phyloP scores from a whole-genome alignment of 2,329 filamentous ascomycete genomes.

The Diaporthe sp. region DNA sequence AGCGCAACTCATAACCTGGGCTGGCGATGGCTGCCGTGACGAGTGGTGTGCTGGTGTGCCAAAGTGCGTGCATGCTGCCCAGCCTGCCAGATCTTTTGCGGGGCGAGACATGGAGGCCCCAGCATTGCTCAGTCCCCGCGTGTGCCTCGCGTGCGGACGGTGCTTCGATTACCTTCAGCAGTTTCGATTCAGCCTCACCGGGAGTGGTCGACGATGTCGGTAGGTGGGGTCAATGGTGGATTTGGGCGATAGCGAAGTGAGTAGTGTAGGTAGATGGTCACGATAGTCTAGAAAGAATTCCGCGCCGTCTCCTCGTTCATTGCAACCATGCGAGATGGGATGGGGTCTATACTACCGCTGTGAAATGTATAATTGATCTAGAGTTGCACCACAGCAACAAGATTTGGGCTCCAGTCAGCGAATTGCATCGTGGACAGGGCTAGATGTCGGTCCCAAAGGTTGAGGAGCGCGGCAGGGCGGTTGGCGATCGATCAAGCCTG shows the following conservation, averaged over 20 bases:
- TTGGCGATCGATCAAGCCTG: neutral
- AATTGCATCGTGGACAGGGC: neutral
- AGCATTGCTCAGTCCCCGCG: neutral
- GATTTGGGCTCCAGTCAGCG: slow-evolving; percentile 16
- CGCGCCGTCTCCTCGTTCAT: neutral
- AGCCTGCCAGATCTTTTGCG: neutral
- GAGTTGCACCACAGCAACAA: neutral
- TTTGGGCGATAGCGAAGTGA: neutral
- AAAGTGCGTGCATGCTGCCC: neutral
- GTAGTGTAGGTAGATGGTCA: neutral
- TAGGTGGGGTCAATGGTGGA: neutral
- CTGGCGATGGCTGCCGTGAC: neutral
- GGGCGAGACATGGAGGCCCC: neutral
- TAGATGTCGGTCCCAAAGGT: neutral
- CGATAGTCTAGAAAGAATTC: neutral
- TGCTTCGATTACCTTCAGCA: slow-evolving; percentile 6
- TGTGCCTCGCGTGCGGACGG: neutral
- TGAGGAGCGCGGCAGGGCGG: too few relatives aligned
- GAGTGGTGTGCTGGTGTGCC: too few relatives aligned
- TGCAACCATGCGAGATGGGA: neutral
- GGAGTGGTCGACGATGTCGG: neutral
- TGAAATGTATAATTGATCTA: slow-evolving; percentile 2
- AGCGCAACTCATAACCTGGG: neutral
- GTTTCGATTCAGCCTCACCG: slow-evolving; percentile 9
- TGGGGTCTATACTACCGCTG: neutral